A percentile compares a stretch with the other conserved stretches of the same genome.
Conservation (phyloP, 2,329 filamentous ascomycete genomes). For the Colletotrichum trifolii region DNA sequence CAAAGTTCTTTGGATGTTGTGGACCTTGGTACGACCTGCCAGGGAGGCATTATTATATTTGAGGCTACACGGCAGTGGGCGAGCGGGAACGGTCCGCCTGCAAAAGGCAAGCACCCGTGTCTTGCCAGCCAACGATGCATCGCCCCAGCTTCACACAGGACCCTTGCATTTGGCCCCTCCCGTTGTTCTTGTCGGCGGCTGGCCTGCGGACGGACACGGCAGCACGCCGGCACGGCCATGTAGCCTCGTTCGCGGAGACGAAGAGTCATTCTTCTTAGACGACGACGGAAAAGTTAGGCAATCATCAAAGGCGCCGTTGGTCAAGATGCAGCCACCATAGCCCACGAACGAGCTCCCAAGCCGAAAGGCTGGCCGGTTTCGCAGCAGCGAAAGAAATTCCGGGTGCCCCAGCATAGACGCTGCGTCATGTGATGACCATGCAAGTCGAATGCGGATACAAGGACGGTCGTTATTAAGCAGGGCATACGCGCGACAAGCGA, state of each 20-base stretch:
- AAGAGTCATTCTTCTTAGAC: too few species aligned
- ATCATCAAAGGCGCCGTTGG: too few species aligned
- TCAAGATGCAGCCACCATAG: too few species aligned
- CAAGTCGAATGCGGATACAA: constrained; percentile 2
- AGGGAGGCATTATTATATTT: not conserved
- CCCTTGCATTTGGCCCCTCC: not conserved
- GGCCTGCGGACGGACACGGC: too few species aligned
- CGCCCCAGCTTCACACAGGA: not conserved
- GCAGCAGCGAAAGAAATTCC: constrained; percentile 4
- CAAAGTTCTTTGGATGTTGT: constrained; percentile 5
- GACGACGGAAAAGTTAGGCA: too few species aligned
- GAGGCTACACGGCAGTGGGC: constrained; percentile 25
- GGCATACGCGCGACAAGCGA: constrained; percentile 3
- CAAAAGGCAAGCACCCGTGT: not conserved
- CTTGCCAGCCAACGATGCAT: too few species aligned
- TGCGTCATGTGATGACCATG: constrained; percentile 31
- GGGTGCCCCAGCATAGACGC: constrained; percentile 28
- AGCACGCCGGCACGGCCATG: too few species aligned
- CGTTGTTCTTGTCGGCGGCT: not conserved
- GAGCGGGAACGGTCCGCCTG: constrained; percentile 24
- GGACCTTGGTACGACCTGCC: constrained; percentile 20
- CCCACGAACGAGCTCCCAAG: not conserved
- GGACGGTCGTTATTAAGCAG: constrained; percentile 17
- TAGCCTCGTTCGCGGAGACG: too few species aligned
- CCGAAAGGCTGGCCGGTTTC: constrained; percentile 10